These are phyloP conservation scores for Rhizopus delemar DNA, from an alignment of 371 early-diverging fungal genomes.

Conservation along the genomic window DNA sequence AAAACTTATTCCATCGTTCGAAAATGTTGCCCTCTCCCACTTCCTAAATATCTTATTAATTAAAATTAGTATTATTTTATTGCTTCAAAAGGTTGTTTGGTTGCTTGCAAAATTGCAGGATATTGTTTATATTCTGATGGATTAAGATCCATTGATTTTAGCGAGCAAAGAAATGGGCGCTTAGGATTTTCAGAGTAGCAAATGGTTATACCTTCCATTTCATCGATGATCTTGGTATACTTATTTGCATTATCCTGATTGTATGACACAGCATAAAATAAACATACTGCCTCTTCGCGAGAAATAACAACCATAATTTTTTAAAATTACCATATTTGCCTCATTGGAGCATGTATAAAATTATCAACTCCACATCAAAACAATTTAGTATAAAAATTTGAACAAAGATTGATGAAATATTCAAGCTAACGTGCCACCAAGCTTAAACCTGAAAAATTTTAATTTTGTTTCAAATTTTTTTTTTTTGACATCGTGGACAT, in stretches of 20 bases:
- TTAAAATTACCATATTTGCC: too few species aligned
- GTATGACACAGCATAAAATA: constrained; percentile 19
- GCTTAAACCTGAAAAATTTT: too few species aligned
- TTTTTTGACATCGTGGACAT: too few species aligned
- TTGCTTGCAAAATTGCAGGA: too few species aligned
- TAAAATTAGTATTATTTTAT: too few species aligned
- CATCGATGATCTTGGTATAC: constrained; percentile 4
- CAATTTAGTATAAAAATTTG: too few species aligned
- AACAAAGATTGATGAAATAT: too few species aligned
- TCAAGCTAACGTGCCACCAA: too few species aligned
- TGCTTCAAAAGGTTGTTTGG: not conserved
- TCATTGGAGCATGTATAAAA: not conserved
- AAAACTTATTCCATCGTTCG: constrained; percentile 15
- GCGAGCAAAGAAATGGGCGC: not conserved
- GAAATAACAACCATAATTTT: constrained; percentile 18
- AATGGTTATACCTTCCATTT: constrained; percentile 10
- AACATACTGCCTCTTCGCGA: constrained; percentile 15
- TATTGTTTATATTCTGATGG: too few species aligned
- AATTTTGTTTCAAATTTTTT: too few species aligned
- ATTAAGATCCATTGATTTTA: too few species aligned
- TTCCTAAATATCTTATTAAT: not conserved
- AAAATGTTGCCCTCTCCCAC: constrained; percentile 14
- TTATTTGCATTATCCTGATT: constrained; percentile 13
- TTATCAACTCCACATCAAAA: too few species aligned
- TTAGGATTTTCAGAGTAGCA: not conserved